These are phyloP conservation scores for Naematelia encephala DNA, from an alignment of 768 basidiomycete genomes.

Conservation along the genomic window DNA sequence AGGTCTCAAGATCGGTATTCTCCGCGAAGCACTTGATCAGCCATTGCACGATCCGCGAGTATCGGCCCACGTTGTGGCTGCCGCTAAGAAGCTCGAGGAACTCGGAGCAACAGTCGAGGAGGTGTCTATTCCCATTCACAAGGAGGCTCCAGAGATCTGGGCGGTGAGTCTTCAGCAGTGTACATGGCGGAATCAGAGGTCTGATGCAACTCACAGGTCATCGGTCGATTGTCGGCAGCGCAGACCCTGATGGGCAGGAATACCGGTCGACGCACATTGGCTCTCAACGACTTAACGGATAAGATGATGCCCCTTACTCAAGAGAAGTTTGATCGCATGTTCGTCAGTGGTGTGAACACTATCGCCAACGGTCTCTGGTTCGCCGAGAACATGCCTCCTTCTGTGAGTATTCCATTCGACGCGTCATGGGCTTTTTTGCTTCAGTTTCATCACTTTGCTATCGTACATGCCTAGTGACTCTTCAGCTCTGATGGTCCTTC, in stretches of 20 bases:
- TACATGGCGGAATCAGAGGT: neutral
- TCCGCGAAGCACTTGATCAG: constrained; percentile 53
- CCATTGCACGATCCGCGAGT: constrained; percentile 52
- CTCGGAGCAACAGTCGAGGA: constrained; percentile 55
- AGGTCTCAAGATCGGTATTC: constrained; percentile 53
- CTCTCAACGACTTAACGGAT: constrained; percentile 48
- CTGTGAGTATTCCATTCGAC: constrained; percentile 29
- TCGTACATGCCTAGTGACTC: too few species aligned
- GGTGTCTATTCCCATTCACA: constrained; percentile 53
- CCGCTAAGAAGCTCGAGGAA: constrained; percentile 50
- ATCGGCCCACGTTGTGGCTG: constrained; percentile 48
- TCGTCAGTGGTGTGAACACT: constrained; percentile 13
- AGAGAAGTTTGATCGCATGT: constrained; percentile 52
- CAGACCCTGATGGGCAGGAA: constrained; percentile 24
- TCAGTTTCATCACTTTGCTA: too few species aligned
- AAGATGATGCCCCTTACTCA: constrained; percentile 50
- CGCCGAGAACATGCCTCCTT: constrained; percentile 22
- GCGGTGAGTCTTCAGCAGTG: constrained; percentile 15
- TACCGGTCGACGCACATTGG: constrained; percentile 46
- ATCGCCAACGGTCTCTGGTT: constrained; percentile 26
- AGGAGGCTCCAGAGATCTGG: constrained; percentile 26
- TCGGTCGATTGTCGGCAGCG: constrained; percentile 26
- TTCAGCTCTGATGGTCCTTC: too few species aligned
- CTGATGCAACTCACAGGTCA: constrained; percentile 17
- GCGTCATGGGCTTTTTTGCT: too few species aligned